Evolutionary conservation across 768 basidiomycete genomes (phyloP), one percentile per base, ranked within the genome.

Genomic region (Russula sp.): DNA sequence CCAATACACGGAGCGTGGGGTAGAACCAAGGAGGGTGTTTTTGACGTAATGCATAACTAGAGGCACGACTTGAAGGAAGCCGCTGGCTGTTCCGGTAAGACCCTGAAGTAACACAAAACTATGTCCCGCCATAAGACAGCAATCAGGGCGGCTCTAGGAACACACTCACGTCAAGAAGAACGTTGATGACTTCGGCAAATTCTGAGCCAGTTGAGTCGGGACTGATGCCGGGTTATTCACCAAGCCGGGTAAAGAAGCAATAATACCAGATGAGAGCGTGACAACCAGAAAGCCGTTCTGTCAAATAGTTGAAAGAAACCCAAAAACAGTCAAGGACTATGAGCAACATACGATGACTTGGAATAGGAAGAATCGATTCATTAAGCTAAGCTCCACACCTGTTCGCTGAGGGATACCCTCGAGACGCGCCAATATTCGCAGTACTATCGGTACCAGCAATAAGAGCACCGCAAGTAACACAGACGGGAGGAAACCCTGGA

Each of bases 241-340:
- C 53, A 98, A 73, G 1, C 75, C 72, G 3, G 81, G 77, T 2
- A 96, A 75, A 0, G 94, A 82, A 6, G 87, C 79, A 61, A 94
- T 79, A 66, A 99, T 82, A 57, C 96, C 95, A 5, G 92, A 89
- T 42, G 85, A 81, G 37, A 98, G 73, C 0, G 94, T 94, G 44
- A 97, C 86, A 70, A 97, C 84, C 47, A 98, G 77, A 84, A 99
- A 98, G 1, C 91, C 92, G 75, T 99, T 91, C 89, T 97, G 39
- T 44, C 52, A 34, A 6, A 48, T 13, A 35, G 16, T 13, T 22
- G 11, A 54, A 6, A 37, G 5, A 10, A 45, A 13, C n/a, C 11
- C 27, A 66, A 40, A 22, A 11, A 39, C n/a, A 6, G 10, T 47
- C 1, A 50, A 31, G 40, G 0, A 40, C 4, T 3, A 40, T 18